Evolutionary conservation across 495 filamentous ascomycete species (phyloP), one percentile per base, ranked within the genome.

Genomic region (Staphylotrichum longicolle): DNA sequence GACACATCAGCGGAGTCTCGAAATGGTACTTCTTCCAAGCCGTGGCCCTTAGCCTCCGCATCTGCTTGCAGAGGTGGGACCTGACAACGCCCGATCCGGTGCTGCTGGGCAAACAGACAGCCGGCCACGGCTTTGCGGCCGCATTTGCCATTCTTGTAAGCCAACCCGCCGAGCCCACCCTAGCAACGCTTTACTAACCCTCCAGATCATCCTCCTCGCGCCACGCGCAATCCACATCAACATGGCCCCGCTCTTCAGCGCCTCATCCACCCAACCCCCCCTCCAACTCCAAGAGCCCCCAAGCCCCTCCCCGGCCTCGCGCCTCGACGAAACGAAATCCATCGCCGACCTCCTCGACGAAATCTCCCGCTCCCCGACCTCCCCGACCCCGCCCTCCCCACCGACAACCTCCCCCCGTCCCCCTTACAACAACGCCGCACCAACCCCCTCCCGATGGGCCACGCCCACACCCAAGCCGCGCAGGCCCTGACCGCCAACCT

Each of bases 21-120:
- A 81, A 86, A 56, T 91, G 88, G 78, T 91, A 93, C 67, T 78
- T 83, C 54, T 78, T 85, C 14, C 90, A 94, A 62, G 67, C 83
- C 15, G 75, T 90, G 50, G 74, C 85, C 30, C 71, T 91, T 44
- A 73, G 82, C 7, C 67, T 83, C 58, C 83, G 89, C 55, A 78
- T 80, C 54, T 69, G 78, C 34, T 78, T 84, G 49, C 74, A 85
- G 48, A 77, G 75, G 55, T 71, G 79, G 15, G 71, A 75, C 10
- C 68, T 82, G 45, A 75, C 76, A 39, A 70, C 74, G 11, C 66
- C 84, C 4, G 63, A 81, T 35, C 62, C 74, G 32, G 52, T 71
- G 14, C 64, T 78, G 5, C 69, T 75, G 7, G 74, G 68, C 11
- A 68, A 67, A 7, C 73, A 78, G 20, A 57, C 80, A 12, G 80